Percentiles rank a stretch among this genome's conserved stretches.
Evolutionary conservation across 2,329 filamentous ascomycete species (phyloP).

Genomic region (Pyrenophora graminea): DNA sequence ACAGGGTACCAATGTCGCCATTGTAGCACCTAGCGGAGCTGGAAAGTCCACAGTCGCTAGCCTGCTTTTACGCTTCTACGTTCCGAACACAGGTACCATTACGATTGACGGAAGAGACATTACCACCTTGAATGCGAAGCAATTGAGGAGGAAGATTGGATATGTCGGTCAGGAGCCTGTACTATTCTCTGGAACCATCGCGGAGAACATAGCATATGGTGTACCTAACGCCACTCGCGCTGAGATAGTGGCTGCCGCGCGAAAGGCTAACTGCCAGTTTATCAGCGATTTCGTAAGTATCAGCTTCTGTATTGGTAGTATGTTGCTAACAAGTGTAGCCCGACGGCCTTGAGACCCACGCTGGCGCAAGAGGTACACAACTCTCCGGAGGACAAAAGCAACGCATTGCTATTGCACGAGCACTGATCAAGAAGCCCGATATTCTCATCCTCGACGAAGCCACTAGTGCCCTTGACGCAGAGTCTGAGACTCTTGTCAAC

Average conservation of each 20-base stretch:
- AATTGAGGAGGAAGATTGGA: constrained; percentile 86
- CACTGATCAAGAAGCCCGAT: constrained; percentile 92
- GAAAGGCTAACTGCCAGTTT: constrained; percentile 93
- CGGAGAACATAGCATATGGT: constrained; percentile 91
- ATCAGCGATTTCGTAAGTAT: constrained; percentile 82
- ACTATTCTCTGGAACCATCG: constrained; percentile 81
- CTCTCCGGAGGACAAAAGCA: constrained; percentile 97
- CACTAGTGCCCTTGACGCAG: constrained; percentile 92
- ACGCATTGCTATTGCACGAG: constrained; percentile 93
- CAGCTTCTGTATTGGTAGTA: neutral
- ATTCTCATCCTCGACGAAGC: constrained; percentile 95
- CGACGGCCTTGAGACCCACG: constrained; percentile 90
- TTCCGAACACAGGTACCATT: constrained; percentile 75
- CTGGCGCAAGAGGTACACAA: constrained; percentile 89
- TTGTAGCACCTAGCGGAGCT: constrained; percentile 93
- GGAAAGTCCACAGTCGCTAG: constrained; percentile 96
- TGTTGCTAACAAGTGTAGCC: constrained; percentile 57
- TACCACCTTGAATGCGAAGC: constrained; percentile 86
- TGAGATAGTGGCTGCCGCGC: constrained; percentile 84
- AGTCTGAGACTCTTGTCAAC: constrained; percentile 96
- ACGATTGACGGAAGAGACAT: constrained; percentile 85
- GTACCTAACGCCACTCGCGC: constrained; percentile 74
- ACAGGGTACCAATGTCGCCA: constrained; percentile 90
- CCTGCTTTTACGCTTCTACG: constrained; percentile 90
- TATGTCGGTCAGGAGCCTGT: constrained; percentile 96